Base-by-base conservation (phyloP, 495 filamentous ascomycete genomes). In the Neurospora sublineolata region DNA sequence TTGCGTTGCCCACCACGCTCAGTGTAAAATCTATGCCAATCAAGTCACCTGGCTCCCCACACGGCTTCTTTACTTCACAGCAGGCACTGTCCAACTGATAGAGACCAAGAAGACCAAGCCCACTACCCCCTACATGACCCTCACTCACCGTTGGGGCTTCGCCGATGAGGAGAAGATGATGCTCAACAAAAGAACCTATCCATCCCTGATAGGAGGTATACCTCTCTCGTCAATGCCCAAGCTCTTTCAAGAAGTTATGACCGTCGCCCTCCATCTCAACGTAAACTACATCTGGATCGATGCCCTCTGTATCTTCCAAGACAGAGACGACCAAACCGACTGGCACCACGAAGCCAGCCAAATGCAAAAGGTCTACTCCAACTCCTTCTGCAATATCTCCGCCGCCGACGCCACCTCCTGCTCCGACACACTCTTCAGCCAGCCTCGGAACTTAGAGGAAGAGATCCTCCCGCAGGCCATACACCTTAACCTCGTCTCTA, bases 241-340 rank as follows among this genome's bases (percentile, higher is more conserved):
- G 46, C 46, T 58, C 39, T 72, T 72, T 37, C 67, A 69, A 30
- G 33, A 74, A 8, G 60, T 68, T 3, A 42, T 74, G 6, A 37
- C 14, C 16, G 6, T 70, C 27, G 58, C 71, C 8, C 71, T 69
- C 52, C 46, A 38, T n/a, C 68, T 73, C 5, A 68, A 23, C 7
- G 27, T 79, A 7, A 30, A 71, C 36, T 76, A 74, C 58, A 68
- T 79, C 58, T 79, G 77, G 77, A 75, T 79, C 42, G 77, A 79
- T 70, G 72, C 69, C 71, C 16, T 72, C 16, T 72, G 71, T 20
- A 70, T 70, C 39, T 27, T 70, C 5, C 69, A 70, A 33, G 69
- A 70, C 33, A 42, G 36, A n/a, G 20, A 64, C 2, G 38, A 70
- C 8, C 30, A 42, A n/a, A 36, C 20, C 4, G 69, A 70, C 37